Evolutionary conservation across 257 asterid species (phyloP).

Genomic region (Solanum ahanhuiri): DNA sequence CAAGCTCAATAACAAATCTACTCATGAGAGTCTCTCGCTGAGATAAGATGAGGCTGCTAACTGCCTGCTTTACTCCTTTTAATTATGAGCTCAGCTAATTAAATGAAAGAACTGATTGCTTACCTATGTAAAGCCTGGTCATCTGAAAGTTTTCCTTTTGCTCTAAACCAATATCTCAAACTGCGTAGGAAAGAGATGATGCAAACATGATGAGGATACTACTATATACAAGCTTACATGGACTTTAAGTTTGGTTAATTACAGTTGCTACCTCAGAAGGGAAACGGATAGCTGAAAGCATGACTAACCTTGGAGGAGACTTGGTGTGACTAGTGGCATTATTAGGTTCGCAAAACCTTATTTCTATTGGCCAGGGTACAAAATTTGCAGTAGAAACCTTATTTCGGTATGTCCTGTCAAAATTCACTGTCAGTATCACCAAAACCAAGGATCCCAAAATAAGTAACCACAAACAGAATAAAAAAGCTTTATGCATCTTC

Average conservation of each 20-base stretch:
- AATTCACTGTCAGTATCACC: constrained; percentile 1
- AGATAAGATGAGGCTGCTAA: not conserved
- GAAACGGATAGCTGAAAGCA: constrained; percentile 7
- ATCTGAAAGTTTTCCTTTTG: constrained; percentile 82
- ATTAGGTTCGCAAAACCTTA: too few relatives aligned
- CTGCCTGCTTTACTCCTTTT: not conserved
- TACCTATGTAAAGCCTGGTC: constrained; percentile 93
- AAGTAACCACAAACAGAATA: not conserved
- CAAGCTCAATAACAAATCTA: not conserved
- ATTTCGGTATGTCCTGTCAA: constrained; percentile 73
- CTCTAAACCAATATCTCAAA: constrained; percentile 91
- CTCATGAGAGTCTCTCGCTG: not conserved
- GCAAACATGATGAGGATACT: not conserved
- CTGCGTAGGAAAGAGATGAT: constrained; percentile 27
- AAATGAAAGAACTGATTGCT: not conserved
- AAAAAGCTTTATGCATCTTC: not conserved
- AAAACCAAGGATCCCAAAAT: not conserved
- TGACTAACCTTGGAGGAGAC: constrained; percentile 65
- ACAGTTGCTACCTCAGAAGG: constrained; percentile 1
- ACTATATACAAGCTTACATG: not conserved
- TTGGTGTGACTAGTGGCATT: too few relatives aligned
- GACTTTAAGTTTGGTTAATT: not conserved
- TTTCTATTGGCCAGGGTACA: too few relatives aligned
- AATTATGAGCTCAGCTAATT: not conserved
- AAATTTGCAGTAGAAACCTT: not conserved